These are phyloP conservation scores for Candida boidinii DNA, from an alignment of 805 yeast species.

Conservation along the genomic window DNA sequence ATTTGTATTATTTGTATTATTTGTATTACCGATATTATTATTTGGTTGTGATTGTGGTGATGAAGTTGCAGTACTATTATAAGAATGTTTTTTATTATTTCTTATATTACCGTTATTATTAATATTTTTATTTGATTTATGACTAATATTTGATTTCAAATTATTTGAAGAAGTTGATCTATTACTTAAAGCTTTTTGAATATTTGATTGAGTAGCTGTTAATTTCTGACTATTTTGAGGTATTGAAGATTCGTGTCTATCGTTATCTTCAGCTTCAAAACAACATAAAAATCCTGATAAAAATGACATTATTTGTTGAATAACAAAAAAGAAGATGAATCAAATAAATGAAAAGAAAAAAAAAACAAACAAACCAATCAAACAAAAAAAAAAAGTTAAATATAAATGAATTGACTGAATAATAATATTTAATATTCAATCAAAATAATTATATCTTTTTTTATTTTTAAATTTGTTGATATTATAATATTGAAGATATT, in stretches of 20 bases:
- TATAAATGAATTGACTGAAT: too few relatives aligned
- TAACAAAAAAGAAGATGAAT: too few relatives aligned
- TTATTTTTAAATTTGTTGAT: too few relatives aligned
- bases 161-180: conserved; percentile 4
- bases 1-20: background rate
- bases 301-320: conserved; percentile 29
- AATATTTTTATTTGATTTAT: background rate
- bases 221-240: conserved; percentile 17
- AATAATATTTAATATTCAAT: too few relatives aligned
- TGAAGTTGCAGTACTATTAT: background rate
- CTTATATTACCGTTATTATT: too few relatives aligned
- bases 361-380: too few relatives aligned
- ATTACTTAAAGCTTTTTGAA: conserved; percentile 24
- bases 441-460: too few relatives aligned
- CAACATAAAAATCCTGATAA: conserved; percentile 26
- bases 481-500: too few relatives aligned
- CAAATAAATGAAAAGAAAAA: too few relatives aligned
- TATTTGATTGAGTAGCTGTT: conserved; percentile 24
- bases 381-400: too few relatives aligned
- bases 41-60: background rate
- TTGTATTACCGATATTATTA: background rate
- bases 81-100: too few relatives aligned
- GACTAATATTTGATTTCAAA: background rate
- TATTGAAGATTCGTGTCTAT: conserved; percentile 17
- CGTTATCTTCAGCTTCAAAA: conserved; percentile 22